These are phyloP conservation scores for Russula dissimulans DNA, from an alignment of 768 basidiomycete species.

Conservation along the genomic window DNA sequence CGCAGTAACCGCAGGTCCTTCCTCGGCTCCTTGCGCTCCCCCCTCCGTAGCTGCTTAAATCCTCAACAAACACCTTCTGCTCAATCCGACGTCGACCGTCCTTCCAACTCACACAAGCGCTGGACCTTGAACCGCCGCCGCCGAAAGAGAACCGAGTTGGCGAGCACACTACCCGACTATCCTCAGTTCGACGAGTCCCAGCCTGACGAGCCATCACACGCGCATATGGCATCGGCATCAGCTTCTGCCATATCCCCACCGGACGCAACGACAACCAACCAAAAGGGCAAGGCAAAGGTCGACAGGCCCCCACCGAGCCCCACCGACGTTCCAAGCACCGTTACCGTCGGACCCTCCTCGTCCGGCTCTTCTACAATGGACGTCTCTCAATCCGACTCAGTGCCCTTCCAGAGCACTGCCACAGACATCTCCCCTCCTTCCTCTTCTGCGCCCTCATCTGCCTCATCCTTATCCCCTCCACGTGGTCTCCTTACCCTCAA, in stretches of 20 bases:
- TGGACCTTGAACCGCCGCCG: slow-evolving; percentile 12
- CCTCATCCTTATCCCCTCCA: slow-evolving; percentile 1
- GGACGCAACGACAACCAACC: background rate
- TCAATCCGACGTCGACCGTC: background rate
- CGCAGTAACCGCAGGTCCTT: slow-evolving; percentile 4
- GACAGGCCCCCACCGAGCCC: background rate
- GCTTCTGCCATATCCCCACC: background rate
- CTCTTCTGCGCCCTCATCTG: background rate
- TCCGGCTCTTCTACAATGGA: slow-evolving; percentile 4
- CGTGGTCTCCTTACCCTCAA: slow-evolving; percentile 15
- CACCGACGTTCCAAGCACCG: background rate
- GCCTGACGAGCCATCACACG: background rate
- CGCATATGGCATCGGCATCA: background rate
- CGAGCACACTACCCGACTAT: background rate
- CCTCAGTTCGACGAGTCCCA: background rate
- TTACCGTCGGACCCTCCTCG: background rate
- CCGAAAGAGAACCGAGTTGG: background rate
- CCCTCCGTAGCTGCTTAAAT: background rate
- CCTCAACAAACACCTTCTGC: background rate
- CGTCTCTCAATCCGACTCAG: background rate
- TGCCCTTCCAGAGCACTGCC: background rate
- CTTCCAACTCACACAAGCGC: background rate
- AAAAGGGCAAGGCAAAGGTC: slow-evolving; percentile 9
- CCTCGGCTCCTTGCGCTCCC: slow-evolving; percentile 10
- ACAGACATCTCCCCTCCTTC: background rate